Base-by-base conservation (phyloP, 1,284 basidiomycete genomes). In the Ceratobasidium sp. region DNA sequence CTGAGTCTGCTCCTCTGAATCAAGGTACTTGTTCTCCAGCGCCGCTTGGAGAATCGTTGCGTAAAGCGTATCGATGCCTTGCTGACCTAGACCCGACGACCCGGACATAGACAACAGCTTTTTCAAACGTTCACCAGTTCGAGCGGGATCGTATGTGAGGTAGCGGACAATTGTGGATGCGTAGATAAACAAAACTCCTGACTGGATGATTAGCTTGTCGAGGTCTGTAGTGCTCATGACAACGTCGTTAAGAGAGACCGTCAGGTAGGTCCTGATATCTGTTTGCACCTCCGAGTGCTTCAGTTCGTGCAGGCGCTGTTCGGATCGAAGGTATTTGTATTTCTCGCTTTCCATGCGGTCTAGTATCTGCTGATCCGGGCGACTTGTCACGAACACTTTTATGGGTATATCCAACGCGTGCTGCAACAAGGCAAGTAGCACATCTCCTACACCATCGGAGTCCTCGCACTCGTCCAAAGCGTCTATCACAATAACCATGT, bases 151-250 rank as follows among this genome's bases (percentile, higher is more conserved):
- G 52, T 56, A 26, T 6, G n/a, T 23, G n/a, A 68, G 28, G 28
- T 68, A 68, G 26, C 66, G 66, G 1, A 68, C 48, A 23, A 54
- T 23, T 3, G 66, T 68, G 66, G 66, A 48, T n/a, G 66, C 66
- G 54, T 68, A 68, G 13, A 68, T 54, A 17, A 68, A 68, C 28
- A 68, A 33, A 9, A 33, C 52, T 20, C 66, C 50, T 9, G 66
- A 68, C 10, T 23, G 28, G 6, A 15, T 4, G 3, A 26, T 26
- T 9, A 66, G 64, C 7, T 48, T 7, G 15, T 66, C 42, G 13
- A 66, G 40, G 7, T 28, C 40, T 3, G 64, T 4, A 38, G 7
- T 54, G 7, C 48, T 33, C 6, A 38, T 6, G 23, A 33, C 20
- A 54, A 54, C 26, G 9, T 28, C 17, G 4, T 10, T 28, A 20